Conservation (phyloP, 1,139 yeast genomes). For the Geotrichum klebahnii region DNA sequence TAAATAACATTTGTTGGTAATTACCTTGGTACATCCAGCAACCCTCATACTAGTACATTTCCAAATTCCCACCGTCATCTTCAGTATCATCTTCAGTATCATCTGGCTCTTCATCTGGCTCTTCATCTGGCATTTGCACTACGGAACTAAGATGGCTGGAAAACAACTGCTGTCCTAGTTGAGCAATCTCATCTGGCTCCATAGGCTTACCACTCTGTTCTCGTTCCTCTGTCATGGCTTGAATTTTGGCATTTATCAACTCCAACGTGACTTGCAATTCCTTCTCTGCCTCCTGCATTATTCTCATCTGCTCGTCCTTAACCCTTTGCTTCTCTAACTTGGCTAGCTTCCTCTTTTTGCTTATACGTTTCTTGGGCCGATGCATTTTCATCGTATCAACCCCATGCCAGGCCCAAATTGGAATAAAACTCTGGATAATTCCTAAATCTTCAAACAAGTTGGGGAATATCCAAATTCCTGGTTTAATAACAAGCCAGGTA, state of each 20-base stretch:
- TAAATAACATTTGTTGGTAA: too few species aligned
- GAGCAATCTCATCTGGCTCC: constrained; percentile 4
- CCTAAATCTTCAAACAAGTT: constrained; percentile 94
- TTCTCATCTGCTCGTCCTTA: constrained; percentile 6
- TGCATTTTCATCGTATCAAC: constrained; percentile 33
- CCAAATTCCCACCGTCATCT: too few species aligned
- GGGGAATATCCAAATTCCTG: constrained; percentile 92
- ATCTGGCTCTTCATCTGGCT: background rate
- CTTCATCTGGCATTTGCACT: background rate
- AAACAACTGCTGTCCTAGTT: constrained; percentile 10
- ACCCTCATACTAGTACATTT: too few species aligned
- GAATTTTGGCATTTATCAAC: constrained; percentile 15
- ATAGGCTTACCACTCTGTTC: constrained; percentile 14
- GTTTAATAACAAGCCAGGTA: constrained; percentile 56
- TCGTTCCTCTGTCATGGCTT: constrained; percentile 7
- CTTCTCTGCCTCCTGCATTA: constrained; percentile 3
- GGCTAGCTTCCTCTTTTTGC: constrained; percentile 11
- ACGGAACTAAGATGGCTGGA: background rate
- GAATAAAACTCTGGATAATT: constrained; percentile 83
- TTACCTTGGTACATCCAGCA: too few species aligned
- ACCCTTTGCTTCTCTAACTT: constrained; percentile 1
- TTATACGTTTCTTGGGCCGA: constrained; percentile 28
- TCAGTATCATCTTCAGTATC: background rate
- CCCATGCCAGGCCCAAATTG: constrained; percentile 81
- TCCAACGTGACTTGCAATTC: constrained; percentile 1